phyloP scores from a whole-genome alignment of 164 flowering plant genomes.

The Magnolia officinalis region DNA sequence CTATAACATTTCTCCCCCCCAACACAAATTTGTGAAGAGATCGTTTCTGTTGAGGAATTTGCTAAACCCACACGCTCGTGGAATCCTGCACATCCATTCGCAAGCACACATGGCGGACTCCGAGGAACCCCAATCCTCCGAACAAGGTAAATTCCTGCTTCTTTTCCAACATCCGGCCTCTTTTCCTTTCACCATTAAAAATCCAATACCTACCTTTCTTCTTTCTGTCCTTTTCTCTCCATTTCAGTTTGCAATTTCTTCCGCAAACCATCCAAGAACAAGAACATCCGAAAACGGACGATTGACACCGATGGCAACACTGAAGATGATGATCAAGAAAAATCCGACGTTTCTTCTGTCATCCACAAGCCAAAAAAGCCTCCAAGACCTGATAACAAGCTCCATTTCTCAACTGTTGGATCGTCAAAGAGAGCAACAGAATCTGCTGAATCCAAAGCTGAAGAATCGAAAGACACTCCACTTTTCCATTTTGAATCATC shows the following conservation, averaged over 20 bases:
- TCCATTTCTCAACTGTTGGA: conserved; percentile 49
- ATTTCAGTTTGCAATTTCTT: conserved; percentile 69
- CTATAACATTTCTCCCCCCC: too few species aligned
- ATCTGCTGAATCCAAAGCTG: conserved; percentile 20
- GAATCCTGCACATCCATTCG: too few species aligned
- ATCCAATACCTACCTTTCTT: background rate
- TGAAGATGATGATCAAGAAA: conserved; percentile 31
- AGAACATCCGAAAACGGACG: conserved; percentile 63
- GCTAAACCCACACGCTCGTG: too few species aligned
- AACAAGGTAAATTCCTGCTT: conserved; percentile 18
- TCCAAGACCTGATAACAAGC: conserved; percentile 45
- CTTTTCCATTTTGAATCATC: conserved; percentile 80
- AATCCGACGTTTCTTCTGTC: conserved; percentile 7
- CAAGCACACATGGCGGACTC: conserved; percentile 29
- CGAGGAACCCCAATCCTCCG: conserved; percentile 20
- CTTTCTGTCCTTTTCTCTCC: background rate
- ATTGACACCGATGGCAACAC: conserved; percentile 30
- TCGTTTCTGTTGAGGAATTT: too few species aligned
- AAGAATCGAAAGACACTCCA: background rate
- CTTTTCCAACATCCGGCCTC: background rate
- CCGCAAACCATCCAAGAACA: conserved; percentile 61
- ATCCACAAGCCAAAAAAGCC: conserved; percentile 38
- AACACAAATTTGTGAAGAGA: too few species aligned
- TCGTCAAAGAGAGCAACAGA: conserved; percentile 30
- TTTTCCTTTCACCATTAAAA: background rate